These are phyloP conservation scores for Pythium vanterpoolii DNA, from an alignment of 352 stramenopile genomes.

Conservation along the genomic window DNA sequence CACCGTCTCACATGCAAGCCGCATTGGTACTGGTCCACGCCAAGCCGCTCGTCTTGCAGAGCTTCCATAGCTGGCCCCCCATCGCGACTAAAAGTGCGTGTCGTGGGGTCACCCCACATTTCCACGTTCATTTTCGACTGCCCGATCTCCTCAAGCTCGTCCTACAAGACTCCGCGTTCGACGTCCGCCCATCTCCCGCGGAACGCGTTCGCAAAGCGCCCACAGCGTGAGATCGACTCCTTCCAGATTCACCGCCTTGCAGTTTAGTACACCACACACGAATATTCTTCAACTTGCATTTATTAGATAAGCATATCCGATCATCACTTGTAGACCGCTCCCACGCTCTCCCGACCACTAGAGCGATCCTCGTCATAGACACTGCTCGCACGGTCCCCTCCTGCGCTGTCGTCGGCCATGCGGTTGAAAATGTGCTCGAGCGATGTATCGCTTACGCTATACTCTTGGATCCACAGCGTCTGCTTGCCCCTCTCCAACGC, in stretches of 20 bases:
- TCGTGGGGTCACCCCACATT: too few species aligned
- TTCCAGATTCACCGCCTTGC: too few species aligned
- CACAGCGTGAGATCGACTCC: too few species aligned
- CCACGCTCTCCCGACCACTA: neutral
- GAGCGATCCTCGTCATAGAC: neutral
- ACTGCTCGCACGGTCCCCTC: neutral
- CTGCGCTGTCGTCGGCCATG: constrained; percentile 52
- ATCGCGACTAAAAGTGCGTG: neutral
- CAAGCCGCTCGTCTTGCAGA: neutral
- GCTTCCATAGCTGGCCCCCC: neutral
- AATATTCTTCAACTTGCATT: too few species aligned
- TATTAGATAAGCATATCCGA: too few species aligned
- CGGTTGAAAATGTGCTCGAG: constrained; percentile 93
- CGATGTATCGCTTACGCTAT: constrained; percentile 87
- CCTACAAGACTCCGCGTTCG: too few species aligned
- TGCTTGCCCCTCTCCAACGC: constrained; percentile 69
- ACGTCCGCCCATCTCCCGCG: too few species aligned
- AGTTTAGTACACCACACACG: too few species aligned
- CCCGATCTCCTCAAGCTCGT: too few species aligned
- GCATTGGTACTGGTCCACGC: neutral
- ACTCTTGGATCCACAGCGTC: constrained; percentile 71
- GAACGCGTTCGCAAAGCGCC: too few species aligned
- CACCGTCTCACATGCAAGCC: neutral
- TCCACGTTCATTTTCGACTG: too few species aligned
- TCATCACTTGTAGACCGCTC: too few species aligned